Evolutionary conservation across 805 yeast species (phyloP).

Genomic region (baker's yeast (Saccharomyces cerevisiae)): DNA sequence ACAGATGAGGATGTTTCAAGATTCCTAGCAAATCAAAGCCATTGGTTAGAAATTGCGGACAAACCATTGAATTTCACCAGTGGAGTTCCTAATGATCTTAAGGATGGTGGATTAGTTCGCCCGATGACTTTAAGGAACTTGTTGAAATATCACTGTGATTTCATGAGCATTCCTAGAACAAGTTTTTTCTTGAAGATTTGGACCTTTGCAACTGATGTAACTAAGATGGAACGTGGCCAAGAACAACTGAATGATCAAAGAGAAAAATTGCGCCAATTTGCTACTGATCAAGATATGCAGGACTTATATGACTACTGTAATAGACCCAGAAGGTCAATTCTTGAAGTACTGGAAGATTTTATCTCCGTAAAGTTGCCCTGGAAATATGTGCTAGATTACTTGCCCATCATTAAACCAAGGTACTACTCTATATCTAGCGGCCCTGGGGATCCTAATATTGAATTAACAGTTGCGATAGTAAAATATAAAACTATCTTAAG

Average conservation of each 20-base stretch:
- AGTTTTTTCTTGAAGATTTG: conserved; percentile 67
- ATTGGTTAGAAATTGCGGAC: conserved; percentile 70
- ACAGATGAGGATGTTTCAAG: conserved; percentile 52
- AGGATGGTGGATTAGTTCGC: conserved; percentile 55
- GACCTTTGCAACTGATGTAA: conserved; percentile 60
- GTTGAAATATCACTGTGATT: conserved; percentile 72
- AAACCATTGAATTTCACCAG: conserved; percentile 30
- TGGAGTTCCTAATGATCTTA: conserved; percentile 17
- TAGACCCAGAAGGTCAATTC: conserved; percentile 78
- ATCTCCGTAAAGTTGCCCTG: conserved; percentile 67
- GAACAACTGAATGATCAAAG: conserved; percentile 48
- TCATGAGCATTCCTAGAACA: conserved; percentile 74
- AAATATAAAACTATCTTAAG: conserved; percentile 77
- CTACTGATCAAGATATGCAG: conserved; percentile 62
- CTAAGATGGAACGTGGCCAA: conserved; percentile 21
- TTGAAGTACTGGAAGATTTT: conserved; percentile 81
- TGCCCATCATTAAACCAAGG: conserved; percentile 76
- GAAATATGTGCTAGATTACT: conserved; percentile 62
- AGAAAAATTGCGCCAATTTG: conserved; percentile 70
- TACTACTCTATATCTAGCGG: conserved; percentile 75
- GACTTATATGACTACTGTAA: conserved; percentile 87
- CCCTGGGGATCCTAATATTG: conserved; percentile 39
- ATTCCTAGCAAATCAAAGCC: conserved; percentile 54
- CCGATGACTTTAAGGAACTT: conserved; percentile 64
- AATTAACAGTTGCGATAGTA: conserved; percentile 74